Evolutionary conservation across 2,329 filamentous ascomycete species (phyloP).

Genomic region (Pseudofabraea citricarpa): DNA sequence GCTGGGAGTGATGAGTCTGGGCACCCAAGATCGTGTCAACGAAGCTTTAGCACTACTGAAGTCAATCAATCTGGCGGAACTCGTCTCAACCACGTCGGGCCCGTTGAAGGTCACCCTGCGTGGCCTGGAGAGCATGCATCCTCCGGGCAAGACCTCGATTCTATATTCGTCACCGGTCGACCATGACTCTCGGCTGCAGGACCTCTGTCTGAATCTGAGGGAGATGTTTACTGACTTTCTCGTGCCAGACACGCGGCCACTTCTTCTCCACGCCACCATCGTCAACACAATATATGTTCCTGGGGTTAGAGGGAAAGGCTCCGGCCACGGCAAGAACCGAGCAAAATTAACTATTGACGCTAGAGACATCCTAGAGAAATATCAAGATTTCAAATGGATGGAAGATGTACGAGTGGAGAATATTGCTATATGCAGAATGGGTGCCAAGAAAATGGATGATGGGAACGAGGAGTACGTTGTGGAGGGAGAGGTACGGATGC

Average conservation of each 20-base stretch:
- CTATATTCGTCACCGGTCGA: slow-evolving; percentile 62
- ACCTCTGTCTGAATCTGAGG: slow-evolving; percentile 54
- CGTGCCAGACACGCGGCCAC: slow-evolving; percentile 50
- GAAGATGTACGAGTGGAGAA: slow-evolving; percentile 60
- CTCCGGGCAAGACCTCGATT: slow-evolving; percentile 48
- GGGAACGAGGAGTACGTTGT: slow-evolving; percentile 24
- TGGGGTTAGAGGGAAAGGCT: slow-evolving; percentile 28
- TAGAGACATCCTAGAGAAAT: slow-evolving; percentile 49
- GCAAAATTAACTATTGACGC: slow-evolving; percentile 44
- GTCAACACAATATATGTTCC: slow-evolving; percentile 77
- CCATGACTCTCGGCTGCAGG: slow-evolving; percentile 40
- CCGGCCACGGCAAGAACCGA: slow-evolving; percentile 13
- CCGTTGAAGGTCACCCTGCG: slow-evolving; percentile 41
- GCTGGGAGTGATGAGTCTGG: slow-evolving; percentile 77
- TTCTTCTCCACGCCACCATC: slow-evolving; percentile 80
- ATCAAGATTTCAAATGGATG: slow-evolving; percentile 67
- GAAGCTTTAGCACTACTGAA: slow-evolving; percentile 40
- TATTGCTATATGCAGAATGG: slow-evolving; percentile 82
- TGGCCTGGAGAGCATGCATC: slow-evolving; percentile 59
- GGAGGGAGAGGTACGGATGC: slow-evolving; percentile 20
- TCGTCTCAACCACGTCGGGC: slow-evolving; percentile 23
- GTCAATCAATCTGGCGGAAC: slow-evolving; percentile 36
- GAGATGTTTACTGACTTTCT: slow-evolving; percentile 54
- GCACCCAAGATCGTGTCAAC: slow-evolving; percentile 41
- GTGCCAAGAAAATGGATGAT: slow-evolving; percentile 53